These are phyloP conservation scores for Syncephalis plumigaleata DNA, from an alignment of 371 early-diverging fungal species.

Conservation along the genomic window DNA sequence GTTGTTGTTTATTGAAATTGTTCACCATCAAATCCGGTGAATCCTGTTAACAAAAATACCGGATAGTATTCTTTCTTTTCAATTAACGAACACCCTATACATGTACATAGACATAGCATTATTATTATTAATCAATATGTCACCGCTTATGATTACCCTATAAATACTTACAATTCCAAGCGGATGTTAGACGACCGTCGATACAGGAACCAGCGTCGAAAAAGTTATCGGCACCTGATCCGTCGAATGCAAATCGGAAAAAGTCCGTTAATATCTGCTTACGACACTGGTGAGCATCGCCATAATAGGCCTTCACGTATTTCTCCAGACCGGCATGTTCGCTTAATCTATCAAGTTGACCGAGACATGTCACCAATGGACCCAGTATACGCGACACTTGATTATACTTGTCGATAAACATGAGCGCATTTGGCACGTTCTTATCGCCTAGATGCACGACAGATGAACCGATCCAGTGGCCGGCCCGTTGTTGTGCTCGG, in stretches of 20 bases:
- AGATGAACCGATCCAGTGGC: slow-evolving; percentile 85
- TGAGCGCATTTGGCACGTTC: slow-evolving; percentile 80
- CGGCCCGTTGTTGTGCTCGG: slow-evolving; percentile 68
- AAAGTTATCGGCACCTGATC: slow-evolving; percentile 88
- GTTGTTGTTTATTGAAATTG: too few species aligned
- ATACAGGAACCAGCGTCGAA: slow-evolving; percentile 94
- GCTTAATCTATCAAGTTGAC: slow-evolving; percentile 41
- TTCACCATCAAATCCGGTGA: slow-evolving; percentile 1
- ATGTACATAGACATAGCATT: too few species aligned
- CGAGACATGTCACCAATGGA: slow-evolving; percentile 66
- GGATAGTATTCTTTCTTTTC: slow-evolving; percentile 90
- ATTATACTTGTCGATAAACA: slow-evolving; percentile 96
- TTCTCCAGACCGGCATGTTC: slow-evolving; percentile 26
- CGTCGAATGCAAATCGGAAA: slow-evolving; percentile 91
- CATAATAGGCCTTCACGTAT: slow-evolving; percentile 53
- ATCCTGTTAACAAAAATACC: slow-evolving; percentile 73
- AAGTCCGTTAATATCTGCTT: slow-evolving; percentile 79
- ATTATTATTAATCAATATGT: too few species aligned
- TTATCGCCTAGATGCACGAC: slow-evolving; percentile 93
- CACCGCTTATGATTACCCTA: too few species aligned
- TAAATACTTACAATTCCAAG: slow-evolving; percentile 93
- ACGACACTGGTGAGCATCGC: slow-evolving; percentile 30
- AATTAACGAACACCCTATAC: slow-evolving; percentile 80
- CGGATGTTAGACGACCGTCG: slow-evolving; percentile 86
- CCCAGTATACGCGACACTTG: slow-evolving; percentile 86